phyloP scores from a whole-genome alignment of 1,139 yeast genomes.

The Zygosaccharomyces pseudobailii region DNA sequence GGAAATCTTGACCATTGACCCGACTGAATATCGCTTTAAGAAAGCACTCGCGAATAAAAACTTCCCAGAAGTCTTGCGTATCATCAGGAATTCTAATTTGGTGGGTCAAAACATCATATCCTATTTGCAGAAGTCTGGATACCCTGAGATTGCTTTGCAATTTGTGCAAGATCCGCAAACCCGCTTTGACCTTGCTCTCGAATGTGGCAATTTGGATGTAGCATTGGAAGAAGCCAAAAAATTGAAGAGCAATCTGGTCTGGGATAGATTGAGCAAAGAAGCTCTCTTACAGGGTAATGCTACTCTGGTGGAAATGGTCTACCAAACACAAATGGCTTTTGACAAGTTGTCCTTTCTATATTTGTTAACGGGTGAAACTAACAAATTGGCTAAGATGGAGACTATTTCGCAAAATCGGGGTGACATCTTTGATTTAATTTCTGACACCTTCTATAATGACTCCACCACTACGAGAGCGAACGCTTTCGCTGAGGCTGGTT shows the following conservation, averaged over 20 bases:
- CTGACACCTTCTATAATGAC: slow-evolving; percentile 74
- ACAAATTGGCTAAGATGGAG: slow-evolving; percentile 77
- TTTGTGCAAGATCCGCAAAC: slow-evolving; percentile 96
- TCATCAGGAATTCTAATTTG: slow-evolving; percentile 81
- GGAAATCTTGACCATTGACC: slow-evolving; percentile 75
- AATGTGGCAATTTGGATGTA: slow-evolving; percentile 80
- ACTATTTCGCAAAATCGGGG: slow-evolving; percentile 86
- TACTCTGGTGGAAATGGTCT: slow-evolving; percentile 78
- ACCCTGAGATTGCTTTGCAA: slow-evolving; percentile 90
- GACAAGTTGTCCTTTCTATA: slow-evolving; percentile 89
- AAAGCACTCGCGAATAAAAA: slow-evolving; percentile 85
- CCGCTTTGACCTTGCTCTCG: slow-evolving; percentile 90
- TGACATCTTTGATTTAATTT: slow-evolving; percentile 74
- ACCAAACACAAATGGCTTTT: slow-evolving; percentile 80
- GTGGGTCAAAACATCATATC: slow-evolving; percentile 98
- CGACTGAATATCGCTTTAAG: slow-evolving; percentile 96
- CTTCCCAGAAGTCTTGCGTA: slow-evolving; percentile 85
- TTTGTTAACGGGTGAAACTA: slow-evolving; percentile 72
- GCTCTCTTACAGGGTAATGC: slow-evolving; percentile 89
- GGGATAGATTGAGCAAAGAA: slow-evolving; percentile 82
- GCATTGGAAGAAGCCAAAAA: slow-evolving; percentile 88
- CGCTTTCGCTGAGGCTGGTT: slow-evolving; percentile 71
- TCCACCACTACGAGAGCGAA: slow-evolving; percentile 73
- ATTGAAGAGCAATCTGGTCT: slow-evolving; percentile 60
- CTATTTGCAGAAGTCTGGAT: slow-evolving; percentile 90